These are phyloP conservation scores for Sonneratia alba DNA, from an alignment of 345 rosid species.

Conservation along the genomic window DNA sequence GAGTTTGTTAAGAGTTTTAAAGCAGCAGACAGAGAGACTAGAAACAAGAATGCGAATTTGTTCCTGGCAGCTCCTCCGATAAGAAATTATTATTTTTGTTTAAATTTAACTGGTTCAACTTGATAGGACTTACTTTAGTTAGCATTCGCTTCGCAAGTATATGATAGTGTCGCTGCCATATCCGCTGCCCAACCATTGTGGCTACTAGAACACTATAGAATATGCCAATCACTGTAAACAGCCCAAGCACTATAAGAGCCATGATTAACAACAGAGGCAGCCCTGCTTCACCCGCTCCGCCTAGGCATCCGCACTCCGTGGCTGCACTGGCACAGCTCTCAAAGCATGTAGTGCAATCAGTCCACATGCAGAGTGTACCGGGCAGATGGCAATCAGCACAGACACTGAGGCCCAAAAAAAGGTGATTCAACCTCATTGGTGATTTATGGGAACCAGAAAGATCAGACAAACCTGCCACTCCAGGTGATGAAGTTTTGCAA, in stretches of 20 bases:
- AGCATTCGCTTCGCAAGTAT: constrained; percentile 96
- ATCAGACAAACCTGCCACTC: not conserved
- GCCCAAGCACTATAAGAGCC: constrained; percentile 79
- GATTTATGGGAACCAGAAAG: not conserved
- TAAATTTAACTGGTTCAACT: not conserved
- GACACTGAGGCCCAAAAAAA: constrained; percentile 41
- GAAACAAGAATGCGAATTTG: not conserved
- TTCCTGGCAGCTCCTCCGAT: not conserved
- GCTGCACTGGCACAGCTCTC: constrained; percentile 93
- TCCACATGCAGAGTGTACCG: constrained; percentile 98
- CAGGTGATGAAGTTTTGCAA: not conserved
- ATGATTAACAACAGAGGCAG: constrained; percentile 69
- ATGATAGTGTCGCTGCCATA: constrained; percentile 99
- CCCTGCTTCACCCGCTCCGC: constrained; percentile 99
- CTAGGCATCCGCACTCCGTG: constrained; percentile 91
- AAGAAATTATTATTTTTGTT: not conserved
- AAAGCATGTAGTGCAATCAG: constrained; percentile 96
- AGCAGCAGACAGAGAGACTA: not conserved
- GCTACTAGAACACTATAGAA: constrained; percentile 96
- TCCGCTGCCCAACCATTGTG: constrained; percentile 98
- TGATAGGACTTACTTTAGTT: constrained; percentile 57
- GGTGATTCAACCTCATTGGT: not conserved
- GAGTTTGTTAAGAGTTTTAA: not conserved
- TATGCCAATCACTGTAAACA: constrained; percentile 88
- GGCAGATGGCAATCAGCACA: constrained; percentile 99